A percentile compares a stretch with the other conserved stretches of the same genome.
Evolutionary conservation across 78 protist genomes (phyloP).

Genomic region (Guillardia theta): DNA sequence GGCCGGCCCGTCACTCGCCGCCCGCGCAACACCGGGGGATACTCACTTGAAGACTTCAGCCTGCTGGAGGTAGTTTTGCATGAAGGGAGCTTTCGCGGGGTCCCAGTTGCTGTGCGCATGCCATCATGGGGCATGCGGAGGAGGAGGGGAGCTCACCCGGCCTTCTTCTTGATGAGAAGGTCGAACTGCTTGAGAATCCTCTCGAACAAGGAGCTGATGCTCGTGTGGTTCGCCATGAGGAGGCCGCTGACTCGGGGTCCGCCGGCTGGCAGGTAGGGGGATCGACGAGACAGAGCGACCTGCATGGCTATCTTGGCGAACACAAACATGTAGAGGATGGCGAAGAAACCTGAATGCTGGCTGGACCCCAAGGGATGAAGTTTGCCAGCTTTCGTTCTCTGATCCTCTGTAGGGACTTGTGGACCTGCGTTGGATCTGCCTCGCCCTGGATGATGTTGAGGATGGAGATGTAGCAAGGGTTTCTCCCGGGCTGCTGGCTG

Average conservation of each 20-base stretch:
- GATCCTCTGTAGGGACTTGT: slow-evolving; percentile 94
- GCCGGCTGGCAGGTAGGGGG: slow-evolving; percentile 85
- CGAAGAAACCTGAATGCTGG: slow-evolving; percentile 86
- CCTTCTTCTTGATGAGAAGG: slow-evolving; percentile 59
- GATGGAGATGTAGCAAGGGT: slow-evolving; percentile 91
- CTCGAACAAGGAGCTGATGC: slow-evolving; percentile 44
- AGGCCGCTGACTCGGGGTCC: slow-evolving; percentile 95
- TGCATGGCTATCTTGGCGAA: background rate
- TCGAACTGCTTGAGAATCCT: slow-evolving; percentile 77
- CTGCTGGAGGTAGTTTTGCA: slow-evolving; percentile 54
- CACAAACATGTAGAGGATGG: background rate
- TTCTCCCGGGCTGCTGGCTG: slow-evolving; percentile 10
- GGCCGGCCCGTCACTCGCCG: background rate
- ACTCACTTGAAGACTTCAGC: slow-evolving; percentile 21
- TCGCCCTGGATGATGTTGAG: slow-evolving; percentile 99
- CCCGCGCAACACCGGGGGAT: background rate
- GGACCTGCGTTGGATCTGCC: slow-evolving; percentile 97
- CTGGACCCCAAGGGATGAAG: slow-evolving; percentile 99
- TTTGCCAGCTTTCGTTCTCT: slow-evolving; percentile 86
- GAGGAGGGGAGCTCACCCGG: background rate
- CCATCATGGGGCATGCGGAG: background rate
- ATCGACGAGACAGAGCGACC: slow-evolving; percentile 80
- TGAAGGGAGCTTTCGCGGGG: slow-evolving; percentile 34
- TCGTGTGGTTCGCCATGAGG: slow-evolving; percentile 70
- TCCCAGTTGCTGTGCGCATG: background rate